Evolutionary conservation across 2,329 filamentous ascomycete species (phyloP), one percentile per base, ranked within the genome.

Genomic region (Xylaria sp.): DNA sequence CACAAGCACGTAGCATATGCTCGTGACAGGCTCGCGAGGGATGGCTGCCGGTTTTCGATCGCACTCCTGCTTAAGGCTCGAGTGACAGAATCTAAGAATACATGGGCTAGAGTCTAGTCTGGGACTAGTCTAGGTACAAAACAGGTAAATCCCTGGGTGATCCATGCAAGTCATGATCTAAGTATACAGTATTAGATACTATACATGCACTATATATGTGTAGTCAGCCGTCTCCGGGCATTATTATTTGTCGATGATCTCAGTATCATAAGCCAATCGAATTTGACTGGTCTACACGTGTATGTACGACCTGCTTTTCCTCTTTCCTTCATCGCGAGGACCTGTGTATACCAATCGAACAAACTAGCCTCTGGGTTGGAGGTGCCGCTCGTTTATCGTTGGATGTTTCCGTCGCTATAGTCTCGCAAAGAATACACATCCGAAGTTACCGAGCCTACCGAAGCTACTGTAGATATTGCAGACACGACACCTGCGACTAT

Each of bases 371-470:
- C 32, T 32, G 42, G 30, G n/a, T 64, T 47, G 32, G 61, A 55
- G 9, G 8, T n/a, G 56, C 54, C 61, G 21, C 53, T 68, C 65
- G 61, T 68, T 68, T 61, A 53, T 30, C 12, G 12, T 45, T 30
- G 32, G 34, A 32, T 45, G 5, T 5, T 54, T 61, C 11, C 14
- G n/a, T 58, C 14, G 36, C 47, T 58, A 24, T 6, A 36, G 65
- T 62, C 42, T 56, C 32, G 19, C 34, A 1, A 50, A 24, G 32
- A 36, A 30, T 24, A 30, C 36, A 56, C 5, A 48, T 61, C 66
- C 62, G 66, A 65, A n/a, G 12, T 19, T 61, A 11, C 66, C 61
- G 66, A 45, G 21, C 12, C 55, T 21, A 14, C 27, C 7, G 21
- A 14, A 51, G 19, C 47, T 9, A 50, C 47, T 19, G 21, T 19